phyloP scores from a whole-genome alignment of 331 rosid species.

The Quercus tomentella region DNA sequence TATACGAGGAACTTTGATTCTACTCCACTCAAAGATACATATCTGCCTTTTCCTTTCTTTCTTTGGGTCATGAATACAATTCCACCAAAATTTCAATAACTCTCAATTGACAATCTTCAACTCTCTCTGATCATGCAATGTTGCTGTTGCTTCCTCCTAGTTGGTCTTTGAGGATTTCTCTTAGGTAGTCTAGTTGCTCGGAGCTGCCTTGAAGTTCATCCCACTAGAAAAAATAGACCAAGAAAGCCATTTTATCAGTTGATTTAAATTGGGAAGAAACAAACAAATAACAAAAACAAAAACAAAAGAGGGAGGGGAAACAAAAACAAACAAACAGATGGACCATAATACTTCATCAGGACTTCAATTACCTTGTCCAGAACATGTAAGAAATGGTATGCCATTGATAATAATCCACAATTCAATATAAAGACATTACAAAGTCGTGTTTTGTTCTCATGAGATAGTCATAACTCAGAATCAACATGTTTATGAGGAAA shows the following conservation, averaged over 20 bases:
- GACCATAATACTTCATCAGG: too few relatives aligned
- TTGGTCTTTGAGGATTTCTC: slow-evolving; percentile 56
- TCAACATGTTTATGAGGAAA: too few relatives aligned
- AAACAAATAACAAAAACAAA: not conserved
- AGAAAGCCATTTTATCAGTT: slow-evolving; percentile 9
- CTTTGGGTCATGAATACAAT: not conserved
- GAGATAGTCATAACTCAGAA: not conserved
- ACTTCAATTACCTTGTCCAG: not conserved
- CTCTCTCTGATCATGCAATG: slow-evolving; percentile 5
- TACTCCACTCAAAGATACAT: not conserved
- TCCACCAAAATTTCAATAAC: not conserved
- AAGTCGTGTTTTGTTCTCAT: not conserved
- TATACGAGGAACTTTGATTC: not conserved
- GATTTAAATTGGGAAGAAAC: not conserved
- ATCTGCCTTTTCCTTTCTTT: not conserved
- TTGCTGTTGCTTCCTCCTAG: slow-evolving; percentile 12
- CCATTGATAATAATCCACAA: not conserved
- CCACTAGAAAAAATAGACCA: slow-evolving; percentile 58
- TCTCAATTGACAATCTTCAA: slow-evolving; percentile 13
- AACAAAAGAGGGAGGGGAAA: not conserved
- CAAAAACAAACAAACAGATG: not conserved
- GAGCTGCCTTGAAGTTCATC: slow-evolving; percentile 75
- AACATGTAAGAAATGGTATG: not conserved
- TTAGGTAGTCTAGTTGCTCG: slow-evolving; percentile 61
- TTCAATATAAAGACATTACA: not conserved